Conservation (phyloP, 192 early-diverging fungal genomes). For the Kappamyces sp. region DNA sequence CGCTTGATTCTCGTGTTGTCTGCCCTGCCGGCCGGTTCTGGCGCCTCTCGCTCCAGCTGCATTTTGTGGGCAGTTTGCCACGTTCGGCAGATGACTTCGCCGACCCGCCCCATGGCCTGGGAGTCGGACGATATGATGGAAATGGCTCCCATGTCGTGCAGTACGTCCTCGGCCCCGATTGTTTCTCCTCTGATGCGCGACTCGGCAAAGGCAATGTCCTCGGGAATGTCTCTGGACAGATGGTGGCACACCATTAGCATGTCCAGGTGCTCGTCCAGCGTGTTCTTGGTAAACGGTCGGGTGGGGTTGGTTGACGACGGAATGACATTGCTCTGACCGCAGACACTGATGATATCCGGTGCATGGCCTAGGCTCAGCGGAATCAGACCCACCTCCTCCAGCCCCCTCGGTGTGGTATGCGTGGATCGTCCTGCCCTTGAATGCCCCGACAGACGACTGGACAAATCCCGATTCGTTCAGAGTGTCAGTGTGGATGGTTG, state of each 20-base stretch:
- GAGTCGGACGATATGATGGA: slow-evolving; percentile 89
- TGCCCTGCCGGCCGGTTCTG: slow-evolving; percentile 33
- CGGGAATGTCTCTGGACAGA: slow-evolving; percentile 83
- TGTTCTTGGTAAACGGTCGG: slow-evolving; percentile 90
- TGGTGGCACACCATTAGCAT: slow-evolving; percentile 99
- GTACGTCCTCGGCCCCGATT: slow-evolving; percentile 93
- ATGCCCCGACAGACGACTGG: slow-evolving; percentile 80
- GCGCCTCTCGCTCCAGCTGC: slow-evolving; percentile 62
- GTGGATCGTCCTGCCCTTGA: slow-evolving; percentile 88
- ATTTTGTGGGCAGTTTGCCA: slow-evolving; percentile 97
- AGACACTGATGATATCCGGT: slow-evolving; percentile 58
- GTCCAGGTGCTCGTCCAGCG: slow-evolving; percentile 95
- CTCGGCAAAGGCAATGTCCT: slow-evolving; percentile 97
- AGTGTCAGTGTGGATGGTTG: slow-evolving; percentile 94
- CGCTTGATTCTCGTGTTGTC: slow-evolving; percentile 88
- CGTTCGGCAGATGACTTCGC: slow-evolving; percentile 84
- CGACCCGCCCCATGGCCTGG: slow-evolving; percentile 96
- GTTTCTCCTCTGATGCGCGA: slow-evolving; percentile 93
- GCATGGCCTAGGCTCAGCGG: slow-evolving; percentile 54
- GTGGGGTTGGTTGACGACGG: slow-evolving; percentile 96
- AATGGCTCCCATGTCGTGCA: slow-evolving; percentile 94
- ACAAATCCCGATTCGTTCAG: slow-evolving; percentile 97
- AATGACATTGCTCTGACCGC: slow-evolving; percentile 78
- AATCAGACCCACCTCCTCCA: slow-evolving; percentile 55
- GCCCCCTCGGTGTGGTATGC: slow-evolving; percentile 97